phyloP scores from a whole-genome alignment of 176 grass and related monocot genomes.

The sorghum (Sorghum bicolor) region DNA sequence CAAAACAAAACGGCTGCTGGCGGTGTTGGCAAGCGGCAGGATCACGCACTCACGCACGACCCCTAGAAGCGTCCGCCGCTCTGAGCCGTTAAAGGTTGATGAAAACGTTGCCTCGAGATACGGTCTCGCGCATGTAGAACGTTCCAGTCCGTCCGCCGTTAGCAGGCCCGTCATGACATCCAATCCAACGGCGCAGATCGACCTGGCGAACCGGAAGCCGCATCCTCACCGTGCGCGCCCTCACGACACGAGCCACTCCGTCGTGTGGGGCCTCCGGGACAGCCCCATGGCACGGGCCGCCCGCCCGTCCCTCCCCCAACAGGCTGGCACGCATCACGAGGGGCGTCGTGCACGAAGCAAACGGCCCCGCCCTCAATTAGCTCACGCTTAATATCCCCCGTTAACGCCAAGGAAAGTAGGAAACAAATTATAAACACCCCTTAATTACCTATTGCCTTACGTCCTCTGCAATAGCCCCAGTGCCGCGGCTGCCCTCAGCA shows the following conservation, averaged over 20 bases:
- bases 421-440: background rate
- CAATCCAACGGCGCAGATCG: constrained; percentile 26
- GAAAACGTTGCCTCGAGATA: constrained; percentile 31
- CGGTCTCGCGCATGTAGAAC: background rate
- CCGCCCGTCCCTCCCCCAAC: background rate
- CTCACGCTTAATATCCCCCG: background rate
- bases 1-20: too few species aligned
- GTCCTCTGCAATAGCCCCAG: background rate
- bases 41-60: background rate
- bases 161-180: background rate
- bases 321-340: constrained; percentile 51
- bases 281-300: background rate
- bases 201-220: rapidly evolving
- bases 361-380: background rate
- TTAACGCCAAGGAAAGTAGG: background rate
- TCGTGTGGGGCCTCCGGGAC: background rate
- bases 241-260: background rate
- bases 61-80: background rate
- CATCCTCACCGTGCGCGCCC: background rate
- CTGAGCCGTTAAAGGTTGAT: constrained; percentile 21
- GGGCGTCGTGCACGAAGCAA: constrained; percentile 29
- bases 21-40: too few species aligned
- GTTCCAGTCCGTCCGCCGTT: background rate
- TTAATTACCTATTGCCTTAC: background rate
- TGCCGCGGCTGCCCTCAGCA: background rate